Conservation (phyloP, 805 yeast genomes). For the Ogataea henricii region DNA sequence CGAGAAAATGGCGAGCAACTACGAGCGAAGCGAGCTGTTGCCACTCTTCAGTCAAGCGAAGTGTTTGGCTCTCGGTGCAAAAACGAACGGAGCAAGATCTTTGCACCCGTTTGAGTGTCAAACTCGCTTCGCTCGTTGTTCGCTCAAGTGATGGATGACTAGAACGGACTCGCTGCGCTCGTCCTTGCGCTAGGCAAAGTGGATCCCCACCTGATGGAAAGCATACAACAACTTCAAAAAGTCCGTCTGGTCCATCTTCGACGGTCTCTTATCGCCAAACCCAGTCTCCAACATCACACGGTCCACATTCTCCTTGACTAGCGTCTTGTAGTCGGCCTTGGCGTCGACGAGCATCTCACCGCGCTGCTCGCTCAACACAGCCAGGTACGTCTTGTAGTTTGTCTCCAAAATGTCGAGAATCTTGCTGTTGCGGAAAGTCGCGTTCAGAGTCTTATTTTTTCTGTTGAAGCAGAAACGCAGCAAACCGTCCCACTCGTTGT, state of each 20-base stretch:
- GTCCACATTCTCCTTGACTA: slow-evolving; percentile 70
- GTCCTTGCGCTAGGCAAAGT: slow-evolving; percentile 64
- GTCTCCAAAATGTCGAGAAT: slow-evolving; percentile 80
- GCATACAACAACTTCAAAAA: slow-evolving; percentile 84
- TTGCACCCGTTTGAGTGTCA: no score
- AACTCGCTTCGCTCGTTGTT: no score
- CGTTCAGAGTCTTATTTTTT: slow-evolving; percentile 88
- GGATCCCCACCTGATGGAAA: slow-evolving; percentile 96
- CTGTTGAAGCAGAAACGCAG: slow-evolving; percentile 89
- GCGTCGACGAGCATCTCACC: slow-evolving; percentile 49
- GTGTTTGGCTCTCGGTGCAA: no score
- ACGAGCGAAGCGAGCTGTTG: no score
- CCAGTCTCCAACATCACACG: slow-evolving; percentile 79
- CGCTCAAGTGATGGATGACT: no score
- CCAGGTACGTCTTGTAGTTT: slow-evolving; percentile 79
- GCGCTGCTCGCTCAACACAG: slow-evolving; percentile 46
- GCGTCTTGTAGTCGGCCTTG: slow-evolving; percentile 41
- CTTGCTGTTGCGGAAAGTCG: slow-evolving; percentile 85
- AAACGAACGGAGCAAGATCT: no score
- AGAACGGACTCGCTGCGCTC: no score
- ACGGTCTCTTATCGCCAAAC: slow-evolving; percentile 81
- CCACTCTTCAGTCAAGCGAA: no score
- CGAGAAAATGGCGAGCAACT: no score
- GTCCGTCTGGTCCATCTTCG: slow-evolving; percentile 94
- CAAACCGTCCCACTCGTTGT: slow-evolving; percentile 96